phyloP scores from a whole-genome alignment of 2,329 filamentous ascomycete genomes.

The Penicillium freii region DNA sequence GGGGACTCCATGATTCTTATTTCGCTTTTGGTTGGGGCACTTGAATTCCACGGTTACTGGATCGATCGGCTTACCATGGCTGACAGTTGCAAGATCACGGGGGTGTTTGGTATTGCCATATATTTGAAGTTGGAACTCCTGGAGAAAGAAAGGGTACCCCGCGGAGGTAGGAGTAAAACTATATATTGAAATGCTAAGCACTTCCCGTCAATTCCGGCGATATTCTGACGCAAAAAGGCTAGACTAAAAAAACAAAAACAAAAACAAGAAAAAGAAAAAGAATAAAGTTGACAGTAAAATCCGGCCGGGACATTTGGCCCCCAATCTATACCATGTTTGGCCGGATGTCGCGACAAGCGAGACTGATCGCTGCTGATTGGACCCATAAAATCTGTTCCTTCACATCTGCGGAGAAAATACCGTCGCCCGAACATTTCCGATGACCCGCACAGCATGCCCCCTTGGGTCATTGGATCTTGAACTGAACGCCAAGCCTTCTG shows the following conservation, averaged over 20 bases:
- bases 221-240: neutral
- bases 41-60: neutral
- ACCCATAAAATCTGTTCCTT: neutral
- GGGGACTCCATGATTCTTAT: constrained; percentile 2
- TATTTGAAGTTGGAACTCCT: neutral
- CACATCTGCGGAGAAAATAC: constrained; percentile 2
- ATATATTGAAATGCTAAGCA: neutral
- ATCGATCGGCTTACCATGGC: neutral
- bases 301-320: constrained; percentile 8
- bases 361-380: constrained; percentile 3
- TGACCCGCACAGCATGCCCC: neutral
- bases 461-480: neutral
- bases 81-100: neutral
- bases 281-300: neutral
- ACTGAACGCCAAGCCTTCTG: neutral
- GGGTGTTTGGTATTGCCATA: neutral
- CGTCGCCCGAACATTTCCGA: constrained; percentile 14
- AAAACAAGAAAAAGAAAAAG: neutral
- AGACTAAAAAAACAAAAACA: neutral
- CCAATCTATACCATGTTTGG: constrained; percentile 20
- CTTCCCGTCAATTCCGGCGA: neutral
- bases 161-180: neutral
- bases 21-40: neutral
- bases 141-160: neutral
- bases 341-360: constrained; percentile 28